Conservation (phyloP, 129 eudicot species). For the Sambucus nigra region DNA sequence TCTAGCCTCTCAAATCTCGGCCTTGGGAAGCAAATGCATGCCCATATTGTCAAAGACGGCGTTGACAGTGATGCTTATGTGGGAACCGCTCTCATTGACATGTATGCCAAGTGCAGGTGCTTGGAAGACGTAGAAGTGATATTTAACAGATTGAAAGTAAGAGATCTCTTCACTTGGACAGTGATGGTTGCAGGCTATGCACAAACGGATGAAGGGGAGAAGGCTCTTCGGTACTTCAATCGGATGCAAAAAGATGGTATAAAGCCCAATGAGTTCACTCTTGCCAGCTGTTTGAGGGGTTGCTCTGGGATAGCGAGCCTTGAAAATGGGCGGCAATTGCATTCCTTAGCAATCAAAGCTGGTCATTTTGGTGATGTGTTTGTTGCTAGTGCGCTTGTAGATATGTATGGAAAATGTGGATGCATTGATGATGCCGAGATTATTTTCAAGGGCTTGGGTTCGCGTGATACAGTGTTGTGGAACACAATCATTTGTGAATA, state of each 20-base stretch:
- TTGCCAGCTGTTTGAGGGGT: slow-evolving; percentile 37
- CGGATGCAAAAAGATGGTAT: slow-evolving; percentile 32
- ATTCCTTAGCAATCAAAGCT: slow-evolving; percentile 25
- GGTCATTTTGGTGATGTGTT: slow-evolving; percentile 25
- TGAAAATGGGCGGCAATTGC: slow-evolving; percentile 24
- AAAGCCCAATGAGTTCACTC: slow-evolving; percentile 36
- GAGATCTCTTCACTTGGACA: slow-evolving; percentile 39
- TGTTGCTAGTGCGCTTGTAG: slow-evolving; percentile 36
- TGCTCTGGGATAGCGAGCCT: slow-evolving; percentile 31
- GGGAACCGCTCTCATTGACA: slow-evolving; percentile 32
- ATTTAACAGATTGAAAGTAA: slow-evolving; percentile 11
- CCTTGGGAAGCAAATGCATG: slow-evolving; percentile 32
- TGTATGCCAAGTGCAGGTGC: slow-evolving; percentile 28
- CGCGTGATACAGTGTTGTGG: slow-evolving; percentile 30
- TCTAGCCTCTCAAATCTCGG: slow-evolving; percentile 17
- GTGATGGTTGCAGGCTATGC: slow-evolving; percentile 27
- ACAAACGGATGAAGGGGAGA: slow-evolving; percentile 32
- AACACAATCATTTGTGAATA: slow-evolving; percentile 36
- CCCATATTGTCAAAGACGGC: slow-evolving; percentile 21
- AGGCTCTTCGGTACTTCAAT: slow-evolving; percentile 24
- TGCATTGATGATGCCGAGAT: slow-evolving; percentile 32
- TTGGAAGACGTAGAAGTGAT: slow-evolving; percentile 27
- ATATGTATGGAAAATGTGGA: slow-evolving; percentile 45
- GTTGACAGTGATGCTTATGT: slow-evolving; percentile 24
- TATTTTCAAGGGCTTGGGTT: slow-evolving; percentile 18